Base-by-base conservation (phyloP, 2,329 filamentous ascomycete species). In the Cladosporium sphaerospermum region DNA sequence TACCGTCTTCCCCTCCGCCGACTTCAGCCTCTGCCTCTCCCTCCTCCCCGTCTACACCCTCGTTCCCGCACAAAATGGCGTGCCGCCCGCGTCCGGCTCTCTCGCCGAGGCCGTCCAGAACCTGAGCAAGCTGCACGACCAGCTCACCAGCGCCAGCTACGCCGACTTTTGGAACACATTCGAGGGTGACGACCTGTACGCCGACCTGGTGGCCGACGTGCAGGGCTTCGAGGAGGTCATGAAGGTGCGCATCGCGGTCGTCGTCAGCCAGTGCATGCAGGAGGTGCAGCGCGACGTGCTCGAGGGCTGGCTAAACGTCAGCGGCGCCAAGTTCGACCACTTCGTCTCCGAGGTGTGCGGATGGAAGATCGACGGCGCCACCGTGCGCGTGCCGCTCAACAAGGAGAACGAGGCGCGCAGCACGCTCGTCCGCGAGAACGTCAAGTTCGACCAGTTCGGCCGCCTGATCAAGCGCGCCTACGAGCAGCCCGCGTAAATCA, bases 391-490 rank as follows among this genome's bases (percentile, higher is more conserved):
- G 53, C 93, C 93, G 53, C 78, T 85, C 66, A 99, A 99, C 77
- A 88, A 93, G 68, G 93, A 99, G 75, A 96, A 96, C 71, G 92
- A 97, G 81, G 93, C 90, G 42, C 89, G 95, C 78, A 93, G 93
- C 72, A 86, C 90, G 39, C 88, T 96, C 71, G 95, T 96, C 66
- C 83, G 91, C 64, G 93, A 99, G 78, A 91, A 93, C 61, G 93
- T 99, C 67, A 89, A 87, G 73, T 85, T 95, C 56, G 88, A 93
- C 62, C 89, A 89, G 76, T 91, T 91, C 72, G 77, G 82, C 49
- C 79, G 89, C 62, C 84, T 95, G 57, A 83, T 96, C 59, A 81
- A 86, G 72, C 81, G 91, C 66, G 86, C 88, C 46, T 96, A 90
- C 78, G 90, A 96, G 76, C 87, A 92, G 71, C 81, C 83, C 56